phyloP scores from a whole-genome alignment of 169 alveolate genomes.

The Eimeria acervulina region DNA sequence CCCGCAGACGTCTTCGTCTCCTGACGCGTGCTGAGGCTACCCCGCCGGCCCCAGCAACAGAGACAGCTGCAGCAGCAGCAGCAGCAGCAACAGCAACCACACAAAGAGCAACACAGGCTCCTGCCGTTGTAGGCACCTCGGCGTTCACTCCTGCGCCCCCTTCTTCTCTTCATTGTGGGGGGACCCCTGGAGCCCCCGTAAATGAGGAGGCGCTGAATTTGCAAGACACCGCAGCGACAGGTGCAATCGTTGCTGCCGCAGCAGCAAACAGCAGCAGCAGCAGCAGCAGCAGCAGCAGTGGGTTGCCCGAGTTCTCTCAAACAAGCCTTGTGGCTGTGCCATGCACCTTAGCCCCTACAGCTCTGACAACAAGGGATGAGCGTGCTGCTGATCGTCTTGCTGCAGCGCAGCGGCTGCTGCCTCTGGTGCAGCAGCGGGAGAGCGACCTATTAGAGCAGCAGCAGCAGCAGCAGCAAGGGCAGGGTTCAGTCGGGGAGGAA shows the following conservation, averaged over 20 bases:
- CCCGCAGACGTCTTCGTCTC: constrained; percentile 46
- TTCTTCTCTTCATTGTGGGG: neutral
- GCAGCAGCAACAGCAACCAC: constrained; percentile 32
- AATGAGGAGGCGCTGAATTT: neutral
- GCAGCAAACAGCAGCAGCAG: constrained; percentile 65
- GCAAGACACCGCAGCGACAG: neutral
- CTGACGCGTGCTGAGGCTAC: constrained; percentile 7
- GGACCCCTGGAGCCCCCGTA: neutral
- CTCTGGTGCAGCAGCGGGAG: constrained; percentile 48
- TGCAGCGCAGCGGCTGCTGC: constrained; percentile 53
- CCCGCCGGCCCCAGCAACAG: constrained; percentile 6
- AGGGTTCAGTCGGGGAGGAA: neutral
- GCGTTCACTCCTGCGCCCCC: neutral
- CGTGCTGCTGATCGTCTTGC: constrained; percentile 47
- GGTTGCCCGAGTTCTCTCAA: constrained; percentile 3
- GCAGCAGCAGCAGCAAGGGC: constrained; percentile 57
- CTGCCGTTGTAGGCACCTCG: neutral
- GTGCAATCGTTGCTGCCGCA: neutral
- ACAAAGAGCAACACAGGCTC: neutral
- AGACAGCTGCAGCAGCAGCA: neutral
- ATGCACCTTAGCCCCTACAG: constrained; percentile 37
- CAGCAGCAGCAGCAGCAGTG: neutral
- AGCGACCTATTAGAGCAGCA: neutral
- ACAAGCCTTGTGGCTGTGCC: constrained; percentile 3
- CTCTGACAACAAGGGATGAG: neutral